Evolutionary conservation across 202 grass and related monocot species (phyloP).

Genomic region (Digitaria exilis): DNA sequence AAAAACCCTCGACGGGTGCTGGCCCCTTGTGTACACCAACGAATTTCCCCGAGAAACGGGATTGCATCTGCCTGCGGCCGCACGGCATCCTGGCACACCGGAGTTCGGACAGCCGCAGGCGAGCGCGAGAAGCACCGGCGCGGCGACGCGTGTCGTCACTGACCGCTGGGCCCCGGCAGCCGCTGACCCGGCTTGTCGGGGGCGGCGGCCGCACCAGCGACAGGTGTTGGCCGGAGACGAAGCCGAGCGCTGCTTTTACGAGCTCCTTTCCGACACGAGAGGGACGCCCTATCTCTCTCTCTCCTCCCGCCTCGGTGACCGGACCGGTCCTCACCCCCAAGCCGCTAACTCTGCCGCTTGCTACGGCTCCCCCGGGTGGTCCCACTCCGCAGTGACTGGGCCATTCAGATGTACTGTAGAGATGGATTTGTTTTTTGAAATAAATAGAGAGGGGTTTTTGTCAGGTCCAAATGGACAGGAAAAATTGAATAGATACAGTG

Average conservation of each 20-base stretch:
- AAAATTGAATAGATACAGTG: too few relatives aligned
- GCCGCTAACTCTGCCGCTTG: background rate
- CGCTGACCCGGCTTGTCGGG: background rate
- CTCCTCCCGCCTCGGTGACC: background rate
- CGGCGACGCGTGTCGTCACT: fast-evolving
- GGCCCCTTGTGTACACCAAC: background rate
- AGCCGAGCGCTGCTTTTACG: background rate
- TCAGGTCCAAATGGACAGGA: background rate
- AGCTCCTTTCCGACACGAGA: background rate
- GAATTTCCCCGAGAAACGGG: background rate
- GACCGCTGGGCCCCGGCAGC: fast-evolving
- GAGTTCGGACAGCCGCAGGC: background rate
- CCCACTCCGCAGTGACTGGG: background rate
- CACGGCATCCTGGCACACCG: background rate
- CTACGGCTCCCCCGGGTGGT: background rate
- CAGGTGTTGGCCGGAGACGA: background rate
- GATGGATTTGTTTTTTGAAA: too few relatives aligned
- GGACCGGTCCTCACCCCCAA: background rate
- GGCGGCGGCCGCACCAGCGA: fast-evolving
- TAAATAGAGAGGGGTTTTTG: background rate
- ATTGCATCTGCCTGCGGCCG: background rate
- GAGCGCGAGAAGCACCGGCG: background rate
- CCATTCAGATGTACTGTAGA: background rate
- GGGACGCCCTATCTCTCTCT: background rate
- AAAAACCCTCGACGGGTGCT: background rate